Base-by-base conservation (phyloP, 306 rosid genomes). In the Fragaria ananassa region DNA sequence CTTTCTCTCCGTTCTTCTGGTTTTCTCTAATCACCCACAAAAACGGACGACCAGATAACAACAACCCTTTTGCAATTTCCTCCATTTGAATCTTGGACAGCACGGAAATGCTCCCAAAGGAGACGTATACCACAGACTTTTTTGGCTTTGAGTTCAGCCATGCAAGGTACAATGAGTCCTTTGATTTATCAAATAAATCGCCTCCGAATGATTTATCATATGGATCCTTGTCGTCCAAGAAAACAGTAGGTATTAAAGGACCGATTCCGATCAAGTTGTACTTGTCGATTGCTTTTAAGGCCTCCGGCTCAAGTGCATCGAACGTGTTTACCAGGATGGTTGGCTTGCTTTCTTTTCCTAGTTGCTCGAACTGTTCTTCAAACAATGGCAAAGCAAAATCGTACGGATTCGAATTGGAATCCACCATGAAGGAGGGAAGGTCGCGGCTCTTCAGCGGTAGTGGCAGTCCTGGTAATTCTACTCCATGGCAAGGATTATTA, bases 381-480 rank as follows among this genome's bases (percentile, higher is more conserved):
- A 86, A n/a, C 10, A 3, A 8, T 4, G 76, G 61, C 17, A 78
- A 29, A 0, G 42, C 46, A 3, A 72, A 71, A 9, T 68, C 14
- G 25, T 68, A 58, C 0, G 27, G 44, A 31, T 68, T 70, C 4
- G 79, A 19, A 35, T 35, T 4, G 39, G 6, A 35, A 15, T 54
- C 81, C 31, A 61, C 68, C 41, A 82, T n/a, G 61, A 77, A 80
- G 12, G 87, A 80, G 8, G 87, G 85, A 12, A 86, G 67, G 60
- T 86, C 89, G 1, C 62, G 72, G 58, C 25, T 10, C 10, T 61
- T 15, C n/a, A 86, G 19, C 41, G 35, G 1, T 0, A 69, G 49
- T 27, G 87, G 74, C 70, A 84, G 70, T 4, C 85, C 82, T 0
- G 84, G 83, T n/a, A 79, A 68, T 58, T 69, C 14, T 58, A 75